These are phyloP conservation scores for Gossypium anomalum DNA, from an alignment of 345 rosid species.

Conservation along the genomic window DNA sequence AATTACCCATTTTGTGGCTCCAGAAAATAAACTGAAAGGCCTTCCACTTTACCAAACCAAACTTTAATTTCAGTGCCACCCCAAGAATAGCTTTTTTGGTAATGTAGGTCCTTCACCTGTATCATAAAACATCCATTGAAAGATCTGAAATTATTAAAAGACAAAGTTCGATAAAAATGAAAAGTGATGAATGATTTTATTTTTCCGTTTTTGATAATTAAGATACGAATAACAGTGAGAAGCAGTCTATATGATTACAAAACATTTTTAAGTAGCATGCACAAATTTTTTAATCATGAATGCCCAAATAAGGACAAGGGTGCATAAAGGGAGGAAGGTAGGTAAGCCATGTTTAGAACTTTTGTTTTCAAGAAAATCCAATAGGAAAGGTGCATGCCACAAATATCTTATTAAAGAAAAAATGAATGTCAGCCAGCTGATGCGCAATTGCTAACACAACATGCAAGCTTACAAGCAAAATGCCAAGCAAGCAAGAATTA, in stretches of 20 bases:
- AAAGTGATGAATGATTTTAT: neutral
- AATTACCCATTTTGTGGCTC: constrained; percentile 89
- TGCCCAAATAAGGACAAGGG: too few relatives aligned
- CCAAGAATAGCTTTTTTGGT: constrained; percentile 68
- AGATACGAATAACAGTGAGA: neutral
- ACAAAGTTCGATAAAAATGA: neutral
- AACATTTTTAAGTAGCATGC: neutral
- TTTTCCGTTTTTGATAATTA: neutral
- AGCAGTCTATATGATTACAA: neutral
- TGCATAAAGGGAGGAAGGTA: too few relatives aligned
- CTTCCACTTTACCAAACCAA: constrained; percentile 91
- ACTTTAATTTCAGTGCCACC: constrained; percentile 85
- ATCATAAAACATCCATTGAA: constrained; percentile 13
- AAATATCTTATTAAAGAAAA: constrained; percentile 1
- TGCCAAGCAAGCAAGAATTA: neutral
- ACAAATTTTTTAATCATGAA: too few relatives aligned
- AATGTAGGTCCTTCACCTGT: constrained; percentile 74
- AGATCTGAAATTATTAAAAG: constrained; percentile 6
- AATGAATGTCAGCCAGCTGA: neutral
- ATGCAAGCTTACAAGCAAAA: neutral
- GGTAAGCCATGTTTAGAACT: constrained; percentile 1
- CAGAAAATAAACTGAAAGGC: constrained; percentile 79
- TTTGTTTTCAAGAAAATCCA: neutral
- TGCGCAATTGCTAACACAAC: neutral
- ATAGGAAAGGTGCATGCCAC: neutral